Evolutionary conservation across 2,329 filamentous ascomycete species (phyloP), one percentile per base, ranked within the genome.

Genomic region (Alternaria consortialis): DNA sequence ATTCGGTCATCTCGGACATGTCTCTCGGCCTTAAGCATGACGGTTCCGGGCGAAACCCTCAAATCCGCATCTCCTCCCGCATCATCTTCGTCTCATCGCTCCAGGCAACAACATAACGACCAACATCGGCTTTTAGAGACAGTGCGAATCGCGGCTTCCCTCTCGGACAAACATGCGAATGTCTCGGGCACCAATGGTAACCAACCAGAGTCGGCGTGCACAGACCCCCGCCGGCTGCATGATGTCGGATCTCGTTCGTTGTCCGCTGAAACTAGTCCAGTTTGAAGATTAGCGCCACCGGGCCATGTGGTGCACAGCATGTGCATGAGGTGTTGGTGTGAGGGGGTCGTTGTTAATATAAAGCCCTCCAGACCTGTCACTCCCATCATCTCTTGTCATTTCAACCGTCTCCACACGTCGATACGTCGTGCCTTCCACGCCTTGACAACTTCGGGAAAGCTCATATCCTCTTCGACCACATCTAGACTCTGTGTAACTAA

Each of bases 51-150:
- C 42, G 40, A 37, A 50, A 48, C n/a, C 43, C 23, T 50, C 53
- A 42, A 32, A 20, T 48, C 53, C 44, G 53, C 34, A 31, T 25
- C 17, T 37, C 23, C 12, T 15, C 25, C 15, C 27, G 43, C n/a
- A 11, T 20, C 25, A 11, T 46, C 32, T 55, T 37, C 46, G 46
- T 17, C 31, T 15, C 23, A 17, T 32, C 13, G 29, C 25, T n/a
- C 27, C 36, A 58, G 56, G 56, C 56, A 58, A n/a, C 50, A 55
- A 27, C n/a, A 54, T 58, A 42, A 47, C 27, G 4, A n/a, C 25
- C n/a, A 37, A 25, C 32, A 37, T 50, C 46, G 31, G 32, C 13
- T 20, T 50, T 37, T 12, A 15, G 5, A 1, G 37, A 37, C 31
- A 25, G 32, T 25, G 20, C 20, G 32, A 50, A 23, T 36, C 32